Evolutionary conservation across 106 monocot genomes (phyloP), one percentile per base, ranked within the genome.

Genomic region (Dioscorea dumetorum): DNA sequence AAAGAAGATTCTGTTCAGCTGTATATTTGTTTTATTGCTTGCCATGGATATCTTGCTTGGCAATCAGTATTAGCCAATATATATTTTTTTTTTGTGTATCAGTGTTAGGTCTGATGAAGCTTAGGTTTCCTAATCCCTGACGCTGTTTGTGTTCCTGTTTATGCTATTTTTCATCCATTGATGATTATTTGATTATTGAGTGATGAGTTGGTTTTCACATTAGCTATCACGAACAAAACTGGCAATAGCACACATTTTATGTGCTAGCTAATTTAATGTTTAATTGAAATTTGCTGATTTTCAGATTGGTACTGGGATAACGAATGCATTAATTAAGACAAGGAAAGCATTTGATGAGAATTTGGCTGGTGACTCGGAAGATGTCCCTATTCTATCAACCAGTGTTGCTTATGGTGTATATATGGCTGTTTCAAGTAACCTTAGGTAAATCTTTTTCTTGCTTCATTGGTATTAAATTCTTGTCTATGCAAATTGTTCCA

Each of bases 381-480:
- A 95, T 67, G 71, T 95, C 62, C 94, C 94, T 16, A 79, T 95
- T 35, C 0, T 95, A 57, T 73, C 82, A 77, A 95, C 94, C 49
- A 95, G 94, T 68, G 77, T 81, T 78, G 94, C 90, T 0, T 95
- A 95, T 80, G 94, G 94, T 68, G 82, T 91, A 12, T 95, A 95
- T 77, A 95, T 95, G 94, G 87, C 94, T 21, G 79, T 95, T 70
- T 95, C 94, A 58, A 95, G 94, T 61, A 95, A 95, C 67, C 87
- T 95, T 23, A 91, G 94, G 94, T 95, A 88, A 48, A n/a, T 63
- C 50, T 73, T 8, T 41, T 0, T 41, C 10, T 41, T 41, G 41
- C 2, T 41, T 41, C 10, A 41, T 41, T 41, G 41, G 41, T 41
- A 8, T 41, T 41, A 41, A 41, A 41, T 41, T 41, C 41, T 41